A percentile compares a stretch with the other conserved stretches of the same genome.
These are phyloP conservation scores for Agaricus sinodeliciosus DNA, from an alignment of 768 basidiomycete genomes.

Conservation along the genomic window DNA sequence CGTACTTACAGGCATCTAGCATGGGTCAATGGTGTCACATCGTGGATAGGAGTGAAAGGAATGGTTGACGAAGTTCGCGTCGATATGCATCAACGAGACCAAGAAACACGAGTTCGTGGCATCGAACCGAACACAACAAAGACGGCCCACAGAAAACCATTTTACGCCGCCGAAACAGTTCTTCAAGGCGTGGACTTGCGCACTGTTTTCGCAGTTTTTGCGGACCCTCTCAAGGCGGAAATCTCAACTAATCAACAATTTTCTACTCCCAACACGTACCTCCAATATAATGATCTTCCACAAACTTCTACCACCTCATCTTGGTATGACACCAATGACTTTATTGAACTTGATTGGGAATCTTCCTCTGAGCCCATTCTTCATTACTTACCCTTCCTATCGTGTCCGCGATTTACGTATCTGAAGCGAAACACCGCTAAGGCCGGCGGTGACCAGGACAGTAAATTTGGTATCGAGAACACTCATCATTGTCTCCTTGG, in stretches of 20 bases:
- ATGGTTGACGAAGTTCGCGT: constrained; percentile 76
- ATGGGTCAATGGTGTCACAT: constrained; percentile 73
- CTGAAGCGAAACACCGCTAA: constrained; percentile 55
- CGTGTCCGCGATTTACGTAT: constrained; percentile 79
- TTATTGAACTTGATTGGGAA: constrained; percentile 69
- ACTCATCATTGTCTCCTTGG: constrained; percentile 81
- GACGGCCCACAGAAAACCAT: constrained; percentile 67
- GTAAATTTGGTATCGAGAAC: constrained; percentile 83
- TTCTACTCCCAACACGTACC: constrained; percentile 41
- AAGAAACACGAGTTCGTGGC: constrained; percentile 64
- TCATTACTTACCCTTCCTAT: constrained; percentile 65
- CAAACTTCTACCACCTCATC: constrained; percentile 35
- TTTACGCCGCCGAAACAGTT: constrained; percentile 83
- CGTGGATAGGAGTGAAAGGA: constrained; percentile 82
- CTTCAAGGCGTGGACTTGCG: constrained; percentile 72
- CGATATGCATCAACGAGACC: constrained; percentile 89
- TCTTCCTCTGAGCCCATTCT: constrained; percentile 48
- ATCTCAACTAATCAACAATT: constrained; percentile 39
- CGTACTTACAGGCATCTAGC: constrained; percentile 28
- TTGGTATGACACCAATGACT: constrained; percentile 83
- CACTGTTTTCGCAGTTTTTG: constrained; percentile 71
- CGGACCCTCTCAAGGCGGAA: constrained; percentile 59
- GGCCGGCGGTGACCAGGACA: constrained; percentile 35
- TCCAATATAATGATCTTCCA: constrained; percentile 39
- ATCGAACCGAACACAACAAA: constrained; percentile 50